Conservation (phyloP, 1,139 yeast genomes). For the Suhomyces taliae region DNA sequence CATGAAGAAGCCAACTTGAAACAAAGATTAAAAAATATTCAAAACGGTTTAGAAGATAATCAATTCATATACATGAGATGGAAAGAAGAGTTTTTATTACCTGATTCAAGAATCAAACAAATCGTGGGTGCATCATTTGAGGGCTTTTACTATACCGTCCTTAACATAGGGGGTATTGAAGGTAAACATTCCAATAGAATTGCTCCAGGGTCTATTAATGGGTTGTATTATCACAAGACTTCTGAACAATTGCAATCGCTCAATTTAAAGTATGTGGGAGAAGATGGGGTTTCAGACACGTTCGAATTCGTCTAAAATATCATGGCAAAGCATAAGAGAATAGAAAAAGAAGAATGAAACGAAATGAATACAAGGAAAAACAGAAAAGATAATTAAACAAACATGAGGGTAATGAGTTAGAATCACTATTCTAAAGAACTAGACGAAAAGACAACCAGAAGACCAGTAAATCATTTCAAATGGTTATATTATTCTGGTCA, state of each 20-base stretch:
- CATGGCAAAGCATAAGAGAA: background rate
- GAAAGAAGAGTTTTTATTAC: slow-evolving; percentile 86
- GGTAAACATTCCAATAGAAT: slow-evolving; percentile 9
- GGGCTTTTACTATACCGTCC: slow-evolving; percentile 86
- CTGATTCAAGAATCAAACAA: slow-evolving; percentile 69
- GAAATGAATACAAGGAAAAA: too few relatives aligned
- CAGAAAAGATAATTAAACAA: too few relatives aligned
- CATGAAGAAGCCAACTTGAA: slow-evolving; percentile 14
- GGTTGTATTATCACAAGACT: slow-evolving; percentile 76
- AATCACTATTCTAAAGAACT: too few relatives aligned
- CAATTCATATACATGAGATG: slow-evolving; percentile 83
- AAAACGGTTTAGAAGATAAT: slow-evolving; percentile 30
- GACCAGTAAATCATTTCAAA: too few relatives aligned
- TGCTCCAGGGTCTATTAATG: slow-evolving; percentile 63
- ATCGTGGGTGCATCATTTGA: slow-evolving; percentile 86
- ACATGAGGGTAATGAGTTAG: too few relatives aligned
- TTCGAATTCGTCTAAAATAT: slow-evolving; percentile 24
- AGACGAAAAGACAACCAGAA: too few relatives aligned
- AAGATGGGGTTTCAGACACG: slow-evolving; percentile 26
- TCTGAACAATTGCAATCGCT: slow-evolving; percentile 73
- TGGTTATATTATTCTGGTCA: too few relatives aligned
- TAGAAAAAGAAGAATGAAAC: background rate
- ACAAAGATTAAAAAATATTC: slow-evolving; percentile 29
- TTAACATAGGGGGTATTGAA: slow-evolving; percentile 58
- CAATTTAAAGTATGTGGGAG: slow-evolving; percentile 35